Percentiles rank a stretch among this genome's conserved stretches.
Conservation (phyloP, 179 eudicot species). For the Gypsophila paniculata region DNA sequence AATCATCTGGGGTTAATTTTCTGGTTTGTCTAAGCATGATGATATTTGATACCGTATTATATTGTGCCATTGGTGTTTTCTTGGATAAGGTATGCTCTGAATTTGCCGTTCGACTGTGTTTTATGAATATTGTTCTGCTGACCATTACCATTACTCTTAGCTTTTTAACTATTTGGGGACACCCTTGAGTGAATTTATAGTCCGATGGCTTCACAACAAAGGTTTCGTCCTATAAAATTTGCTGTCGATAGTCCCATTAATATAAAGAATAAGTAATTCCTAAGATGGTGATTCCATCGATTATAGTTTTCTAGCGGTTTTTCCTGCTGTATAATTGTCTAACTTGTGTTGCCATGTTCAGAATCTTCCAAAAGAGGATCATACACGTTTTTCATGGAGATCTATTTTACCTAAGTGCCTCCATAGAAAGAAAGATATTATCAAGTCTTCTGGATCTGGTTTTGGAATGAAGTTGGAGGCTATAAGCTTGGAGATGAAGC, state of each 20-base stretch:
- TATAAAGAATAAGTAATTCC: background rate
- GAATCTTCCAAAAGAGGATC: conserved; percentile 67
- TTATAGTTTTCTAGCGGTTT: background rate
- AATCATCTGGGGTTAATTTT: conserved; percentile 90
- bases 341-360: conserved; percentile 27
- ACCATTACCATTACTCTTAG: background rate
- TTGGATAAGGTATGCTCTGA: conserved; percentile 70
- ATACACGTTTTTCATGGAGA: conserved; percentile 51
- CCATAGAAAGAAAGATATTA: conserved; percentile 37
- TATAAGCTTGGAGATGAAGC: conserved; percentile 94
- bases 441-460: conserved; percentile 30
- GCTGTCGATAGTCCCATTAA: background rate
- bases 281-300: background rate
- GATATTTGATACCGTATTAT: conserved; percentile 72
- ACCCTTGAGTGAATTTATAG: background rate
- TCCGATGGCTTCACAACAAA: background rate
- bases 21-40: conserved; percentile 85
- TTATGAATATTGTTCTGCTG: background rate
- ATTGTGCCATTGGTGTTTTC: conserved; percentile 73
- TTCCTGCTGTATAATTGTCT: conserved; percentile 1
- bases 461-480: conserved; percentile 54
- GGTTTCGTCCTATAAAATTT: background rate
- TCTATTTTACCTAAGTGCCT: conserved; percentile 41
- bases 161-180: background rate
- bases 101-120: background rate